Evolutionary conservation across 2,329 filamentous ascomycete species (phyloP), one percentile per base, ranked within the genome.

Genomic region (Ophiostoma angusticollis): DNA sequence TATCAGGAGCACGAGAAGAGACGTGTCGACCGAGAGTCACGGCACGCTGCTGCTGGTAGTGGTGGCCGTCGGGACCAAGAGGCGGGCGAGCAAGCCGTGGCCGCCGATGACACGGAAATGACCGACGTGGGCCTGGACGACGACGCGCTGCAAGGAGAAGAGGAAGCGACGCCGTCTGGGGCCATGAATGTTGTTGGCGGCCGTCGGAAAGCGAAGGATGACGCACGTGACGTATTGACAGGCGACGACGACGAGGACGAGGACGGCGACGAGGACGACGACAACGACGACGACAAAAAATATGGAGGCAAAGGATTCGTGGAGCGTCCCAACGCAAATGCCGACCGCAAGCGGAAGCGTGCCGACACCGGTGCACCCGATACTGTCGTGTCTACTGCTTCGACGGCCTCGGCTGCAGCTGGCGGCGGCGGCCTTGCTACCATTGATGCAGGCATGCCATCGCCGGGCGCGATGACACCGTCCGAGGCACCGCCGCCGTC

Each of bases 1-100:
- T 84, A 80, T 47, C 62, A 58, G 25, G 76, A 70, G 45, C 71
- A 77, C 46, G 78, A 87, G 47, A 75, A 76, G 56, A 72, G 71
- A 45, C 81, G 75, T 53, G 63, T 66, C 2, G 68, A 66, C 47
- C 54, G 49, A 9, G 50, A 54, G 22, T 47, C 45, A 1, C 11
- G 24, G 3, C 35, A 41, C 3, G 24, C 17, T 6, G 28, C 30
- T 7, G 18, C 17, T 2, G 9, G 13, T n/a, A n/a, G n/a, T n/a
- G n/a, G n/a, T n/a, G n/a, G n/a, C n/a, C n/a, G n/a, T n/a, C n/a
- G n/a, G n/a, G n/a, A n/a, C n/a, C n/a, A n/a, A n/a, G n/a, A 27
- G 7, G 7, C 4, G 7, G 25, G 25, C 13, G 6, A n/a, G 3
- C 25, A 27, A 13, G 5, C 24, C 11, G 25, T 13, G 25, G 11